A percentile compares a stretch with the other conserved stretches of the same genome.
Evolutionary conservation across 208 protist species (phyloP).

Genomic region (Trypanosoma brucei): DNA sequence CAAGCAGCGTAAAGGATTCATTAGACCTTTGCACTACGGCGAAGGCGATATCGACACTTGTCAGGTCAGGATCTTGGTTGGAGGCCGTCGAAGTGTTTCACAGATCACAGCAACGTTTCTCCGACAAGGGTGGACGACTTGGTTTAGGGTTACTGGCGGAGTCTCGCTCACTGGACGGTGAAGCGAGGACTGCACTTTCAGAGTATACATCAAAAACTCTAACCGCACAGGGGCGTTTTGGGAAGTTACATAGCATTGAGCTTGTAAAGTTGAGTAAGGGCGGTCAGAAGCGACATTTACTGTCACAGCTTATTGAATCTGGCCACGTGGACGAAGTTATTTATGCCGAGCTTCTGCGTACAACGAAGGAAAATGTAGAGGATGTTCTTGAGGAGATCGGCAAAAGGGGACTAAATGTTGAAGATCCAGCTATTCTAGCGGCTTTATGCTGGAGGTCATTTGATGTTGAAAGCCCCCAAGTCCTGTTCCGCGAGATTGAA

Average conservation of each 20-base stretch:
- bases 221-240: slow-evolving; percentile 26
- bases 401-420: slow-evolving; percentile 57
- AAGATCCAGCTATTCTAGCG: slow-evolving; percentile 65
- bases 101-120: slow-evolving; percentile 30
- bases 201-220: slow-evolving; percentile 41
- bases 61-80: slow-evolving; percentile 42
- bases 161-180: slow-evolving; percentile 25
- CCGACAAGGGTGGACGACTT: slow-evolving; percentile 35
- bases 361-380: slow-evolving; percentile 36
- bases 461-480: slow-evolving; percentile 37
- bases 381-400: slow-evolving; percentile 54
- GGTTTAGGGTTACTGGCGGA: slow-evolving; percentile 38
- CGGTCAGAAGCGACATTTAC: slow-evolving; percentile 28
- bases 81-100: slow-evolving; percentile 58
- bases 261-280: slow-evolving; percentile 49
- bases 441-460: slow-evolving; percentile 49
- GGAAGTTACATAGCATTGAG: slow-evolving; percentile 44
- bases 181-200: slow-evolving; percentile 30
- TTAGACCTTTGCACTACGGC: slow-evolving; percentile 26
- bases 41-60: slow-evolving; percentile 28
- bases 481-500: slow-evolving; percentile 63
- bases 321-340: slow-evolving; percentile 67
- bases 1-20: slow-evolving; percentile 19
- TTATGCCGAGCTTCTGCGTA: slow-evolving; percentile 68
- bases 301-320: slow-evolving; percentile 55